A percentile compares a stretch with the other conserved stretches of the same genome.
These are phyloP conservation scores for Trichothecium sympodiale DNA, from an alignment of 2,329 filamentous ascomycete genomes.

Conservation along the genomic window DNA sequence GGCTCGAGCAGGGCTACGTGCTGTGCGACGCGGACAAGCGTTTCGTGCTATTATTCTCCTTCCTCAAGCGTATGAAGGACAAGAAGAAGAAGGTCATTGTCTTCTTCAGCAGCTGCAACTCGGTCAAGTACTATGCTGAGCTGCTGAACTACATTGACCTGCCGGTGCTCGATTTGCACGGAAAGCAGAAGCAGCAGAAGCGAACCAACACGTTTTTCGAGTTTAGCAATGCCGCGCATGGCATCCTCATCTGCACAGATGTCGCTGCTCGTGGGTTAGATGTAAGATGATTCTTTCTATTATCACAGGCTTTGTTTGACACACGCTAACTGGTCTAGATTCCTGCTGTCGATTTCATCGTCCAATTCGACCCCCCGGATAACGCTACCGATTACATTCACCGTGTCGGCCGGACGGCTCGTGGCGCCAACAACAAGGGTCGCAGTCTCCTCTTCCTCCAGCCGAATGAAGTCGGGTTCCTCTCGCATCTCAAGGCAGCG, in stretches of 20 bases:
- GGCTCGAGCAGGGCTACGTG: constrained; percentile 91
- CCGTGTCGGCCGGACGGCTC: constrained; percentile 86
- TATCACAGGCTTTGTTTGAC: neutral
- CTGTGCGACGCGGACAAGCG: constrained; percentile 88
- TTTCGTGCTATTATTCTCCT: constrained; percentile 87
- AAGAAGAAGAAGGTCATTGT: constrained; percentile 96
- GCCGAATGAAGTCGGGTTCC: constrained; percentile 83
- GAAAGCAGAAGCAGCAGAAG: constrained; percentile 97
- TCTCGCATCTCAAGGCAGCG: constrained; percentile 82
- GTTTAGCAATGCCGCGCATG: constrained; percentile 66
- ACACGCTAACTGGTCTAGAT: constrained; percentile 40
- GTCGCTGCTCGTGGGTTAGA: constrained; percentile 91
- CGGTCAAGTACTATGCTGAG: constrained; percentile 91
- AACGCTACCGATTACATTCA: constrained; percentile 89
- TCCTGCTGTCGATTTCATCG: constrained; percentile 89
- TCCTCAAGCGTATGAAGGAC: constrained; percentile 68
- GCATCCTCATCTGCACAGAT: constrained; percentile 90
- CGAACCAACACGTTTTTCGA: constrained; percentile 99
- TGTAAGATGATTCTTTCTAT: constrained; percentile 31
- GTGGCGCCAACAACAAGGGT: constrained; percentile 73
- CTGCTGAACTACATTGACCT: constrained; percentile 96
- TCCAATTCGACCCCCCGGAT: constrained; percentile 92
- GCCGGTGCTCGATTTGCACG: constrained; percentile 75
- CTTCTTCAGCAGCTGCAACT: constrained; percentile 87
- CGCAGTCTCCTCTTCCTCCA: constrained; percentile 91